A percentile compares a stretch with the other conserved stretches of the same genome.
These are phyloP conservation scores for Sphaerosporella brunnea DNA, from an alignment of 495 filamentous ascomycete species.

Conservation along the genomic window DNA sequence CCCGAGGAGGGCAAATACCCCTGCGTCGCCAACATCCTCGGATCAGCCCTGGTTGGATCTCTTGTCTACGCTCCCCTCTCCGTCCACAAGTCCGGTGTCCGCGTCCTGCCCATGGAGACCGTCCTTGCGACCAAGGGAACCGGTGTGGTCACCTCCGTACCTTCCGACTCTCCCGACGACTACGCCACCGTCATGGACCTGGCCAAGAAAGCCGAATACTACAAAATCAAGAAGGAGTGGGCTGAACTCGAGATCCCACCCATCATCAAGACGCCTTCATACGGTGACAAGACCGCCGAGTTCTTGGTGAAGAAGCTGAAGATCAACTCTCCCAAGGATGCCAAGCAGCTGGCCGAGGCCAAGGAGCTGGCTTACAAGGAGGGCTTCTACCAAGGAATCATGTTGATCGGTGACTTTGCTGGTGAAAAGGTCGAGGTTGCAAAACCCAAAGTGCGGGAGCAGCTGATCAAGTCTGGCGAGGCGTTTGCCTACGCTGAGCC, in stretches of 20 bases:
- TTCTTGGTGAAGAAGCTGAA: conserved; percentile 80
- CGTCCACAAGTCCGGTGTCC: conserved; percentile 63
- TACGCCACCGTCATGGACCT: conserved; percentile 78
- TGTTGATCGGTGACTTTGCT: conserved; percentile 77
- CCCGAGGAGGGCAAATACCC: conserved; percentile 55
- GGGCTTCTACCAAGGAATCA: conserved; percentile 90
- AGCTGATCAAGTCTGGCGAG: conserved; percentile 58
- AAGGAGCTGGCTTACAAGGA: conserved; percentile 95
- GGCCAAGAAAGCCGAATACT: conserved; percentile 92
- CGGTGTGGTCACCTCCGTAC: conserved; percentile 87
- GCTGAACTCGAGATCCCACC: conserved; percentile 70
- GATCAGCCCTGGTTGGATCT: conserved; percentile 70
- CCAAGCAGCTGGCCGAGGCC: conserved; percentile 72
- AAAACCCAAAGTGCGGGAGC: conserved; percentile 68
- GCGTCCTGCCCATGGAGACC: conserved; percentile 86
- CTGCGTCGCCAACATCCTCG: conserved; percentile 51
- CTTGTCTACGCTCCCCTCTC: conserved; percentile 76
- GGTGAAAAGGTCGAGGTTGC: conserved; percentile 68
- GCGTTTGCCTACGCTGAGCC: conserved; percentile 90
- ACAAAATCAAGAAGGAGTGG: conserved; percentile 95
- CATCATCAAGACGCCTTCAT: conserved; percentile 78
- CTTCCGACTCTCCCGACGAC: conserved; percentile 89
- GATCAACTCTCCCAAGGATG: conserved; percentile 89
- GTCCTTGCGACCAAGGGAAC: conserved; percentile 87
- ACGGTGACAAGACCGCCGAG: conserved; percentile 67